Evolutionary conservation across 2,329 filamentous ascomycete genomes (phyloP), one percentile per base, ranked within the genome.

Genomic region (Aspergillus tanneri): DNA sequence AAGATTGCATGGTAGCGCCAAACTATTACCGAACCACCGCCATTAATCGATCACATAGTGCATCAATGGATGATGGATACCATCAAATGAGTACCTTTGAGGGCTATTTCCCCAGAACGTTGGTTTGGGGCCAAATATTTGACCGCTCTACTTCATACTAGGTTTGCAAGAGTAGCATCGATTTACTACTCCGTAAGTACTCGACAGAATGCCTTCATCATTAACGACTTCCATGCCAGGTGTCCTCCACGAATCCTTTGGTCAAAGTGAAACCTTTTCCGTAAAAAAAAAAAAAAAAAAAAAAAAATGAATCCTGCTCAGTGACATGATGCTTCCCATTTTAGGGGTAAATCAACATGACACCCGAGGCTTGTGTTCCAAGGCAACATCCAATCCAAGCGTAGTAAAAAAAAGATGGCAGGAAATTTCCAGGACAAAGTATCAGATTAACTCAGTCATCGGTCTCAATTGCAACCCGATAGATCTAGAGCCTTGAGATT

Each of bases 1-100:
- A 56, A 55, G 47, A 39, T 56, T 47, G 44, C 46, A 16, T 48
- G 10, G 43, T 57, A 57, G 56, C 49, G 55, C 28, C 47, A 53
- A 41, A 51, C 46, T 47, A 49, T 47, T 18, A 24, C 40, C 45
- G 32, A 41, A 35, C 36, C 30, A 34, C 46, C 45, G 39, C 23
- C 46, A 50, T 50, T 50, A 25, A 50, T 49, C 45, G 45, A 49
- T 52, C 43, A 40, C 43, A 51, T 52, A 53, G 40, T 43, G 36
- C 39, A 32, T 32, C 39, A 19, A 21, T 42, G 44, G 38, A 39
- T 47, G 37, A 46, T 37, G 47, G 44, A 48, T 43, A 41, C 43
- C 46, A 46, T 43, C 43, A 39, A 21, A 27, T 42, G 38, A 40
- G 44, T 49, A 54, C 50, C 52, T 54, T 50, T 43, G 43, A 43